Conservation (phyloP, 2,329 filamentous ascomycete genomes). For the Pseudocercospora eumusae region DNA sequence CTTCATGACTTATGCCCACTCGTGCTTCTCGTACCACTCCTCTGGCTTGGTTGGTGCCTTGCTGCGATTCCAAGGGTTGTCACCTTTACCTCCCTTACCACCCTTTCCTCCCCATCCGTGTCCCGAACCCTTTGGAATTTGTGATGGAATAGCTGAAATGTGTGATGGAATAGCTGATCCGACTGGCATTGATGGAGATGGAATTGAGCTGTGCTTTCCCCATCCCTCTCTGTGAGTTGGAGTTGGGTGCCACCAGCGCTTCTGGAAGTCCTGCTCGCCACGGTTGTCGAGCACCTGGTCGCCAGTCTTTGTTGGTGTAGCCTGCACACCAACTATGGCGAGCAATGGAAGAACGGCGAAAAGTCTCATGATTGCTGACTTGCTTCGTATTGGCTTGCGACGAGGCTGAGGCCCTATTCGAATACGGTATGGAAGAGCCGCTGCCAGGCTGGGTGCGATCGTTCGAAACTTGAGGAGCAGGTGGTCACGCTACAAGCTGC, state of each 20-base stretch:
- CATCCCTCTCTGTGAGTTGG: background rate
- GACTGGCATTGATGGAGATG: constrained; percentile 1
- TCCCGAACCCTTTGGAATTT: constrained; percentile 1
- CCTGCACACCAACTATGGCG: constrained; percentile 1
- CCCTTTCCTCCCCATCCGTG: constrained; percentile 3
- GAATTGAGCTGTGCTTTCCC: background rate
- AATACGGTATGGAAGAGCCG: background rate
- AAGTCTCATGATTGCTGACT: constrained; percentile 7
- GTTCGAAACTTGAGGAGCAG: background rate
- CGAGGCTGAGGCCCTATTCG: background rate
- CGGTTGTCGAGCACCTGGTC: constrained; percentile 2
- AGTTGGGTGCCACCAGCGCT: background rate
- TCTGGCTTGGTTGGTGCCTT: background rate
- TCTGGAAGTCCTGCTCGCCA: background rate
- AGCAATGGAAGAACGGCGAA: constrained; percentile 3
- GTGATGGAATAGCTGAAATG: too few species aligned
- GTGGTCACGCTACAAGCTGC: background rate
- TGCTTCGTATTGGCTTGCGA: background rate
- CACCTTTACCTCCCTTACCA: background rate
- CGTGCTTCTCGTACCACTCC: constrained; percentile 7
- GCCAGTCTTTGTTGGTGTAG: background rate
- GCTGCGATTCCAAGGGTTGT: background rate
- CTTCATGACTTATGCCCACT: background rate
- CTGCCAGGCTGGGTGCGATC: background rate
- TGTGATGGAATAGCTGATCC: constrained; percentile 2